Conservation (phyloP, 441 rosid genomes). For the Populus hybrid region DNA sequence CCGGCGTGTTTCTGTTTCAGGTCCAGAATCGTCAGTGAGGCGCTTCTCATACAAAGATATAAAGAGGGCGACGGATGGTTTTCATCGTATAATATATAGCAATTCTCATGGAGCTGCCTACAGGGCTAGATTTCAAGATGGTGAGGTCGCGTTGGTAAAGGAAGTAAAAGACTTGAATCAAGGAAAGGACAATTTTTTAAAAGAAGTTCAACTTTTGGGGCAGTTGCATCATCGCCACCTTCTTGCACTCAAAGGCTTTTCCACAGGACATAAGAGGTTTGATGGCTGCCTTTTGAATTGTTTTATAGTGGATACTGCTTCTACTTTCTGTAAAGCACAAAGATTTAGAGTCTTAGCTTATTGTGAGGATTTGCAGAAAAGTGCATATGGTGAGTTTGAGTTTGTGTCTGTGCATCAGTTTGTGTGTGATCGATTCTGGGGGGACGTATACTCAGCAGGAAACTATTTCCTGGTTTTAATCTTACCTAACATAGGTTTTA, state of each 20-base stretch:
- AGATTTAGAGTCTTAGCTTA: neutral
- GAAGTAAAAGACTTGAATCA: conserved; percentile 49
- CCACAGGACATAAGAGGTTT: conserved; percentile 64
- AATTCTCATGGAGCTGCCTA: conserved; percentile 63
- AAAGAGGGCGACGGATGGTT: conserved; percentile 68
- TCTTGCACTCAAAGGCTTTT: conserved; percentile 79
- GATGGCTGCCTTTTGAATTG: neutral
- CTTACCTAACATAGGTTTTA: neutral
- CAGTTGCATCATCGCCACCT: conserved; percentile 89
- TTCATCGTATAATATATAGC: conserved; percentile 53
- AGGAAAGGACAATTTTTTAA: conserved; percentile 49
- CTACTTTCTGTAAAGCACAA: neutral
- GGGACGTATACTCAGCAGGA: too few species aligned
- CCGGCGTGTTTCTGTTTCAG: conserved; percentile 27
- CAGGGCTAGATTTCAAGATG: conserved; percentile 68
- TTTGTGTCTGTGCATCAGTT: neutral
- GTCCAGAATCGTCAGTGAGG: conserved; percentile 47
- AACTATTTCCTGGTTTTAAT: neutral
- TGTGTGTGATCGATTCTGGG: neutral
- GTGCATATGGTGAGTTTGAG: neutral
- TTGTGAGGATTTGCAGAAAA: neutral
- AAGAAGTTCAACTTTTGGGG: conserved; percentile 71
- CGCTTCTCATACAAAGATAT: conserved; percentile 61
- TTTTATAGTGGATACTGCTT: neutral
- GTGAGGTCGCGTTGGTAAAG: conserved; percentile 60